These are phyloP conservation scores for Phytophthora capsici DNA, from an alignment of 352 stramenopile species.

Conservation along the genomic window DNA sequence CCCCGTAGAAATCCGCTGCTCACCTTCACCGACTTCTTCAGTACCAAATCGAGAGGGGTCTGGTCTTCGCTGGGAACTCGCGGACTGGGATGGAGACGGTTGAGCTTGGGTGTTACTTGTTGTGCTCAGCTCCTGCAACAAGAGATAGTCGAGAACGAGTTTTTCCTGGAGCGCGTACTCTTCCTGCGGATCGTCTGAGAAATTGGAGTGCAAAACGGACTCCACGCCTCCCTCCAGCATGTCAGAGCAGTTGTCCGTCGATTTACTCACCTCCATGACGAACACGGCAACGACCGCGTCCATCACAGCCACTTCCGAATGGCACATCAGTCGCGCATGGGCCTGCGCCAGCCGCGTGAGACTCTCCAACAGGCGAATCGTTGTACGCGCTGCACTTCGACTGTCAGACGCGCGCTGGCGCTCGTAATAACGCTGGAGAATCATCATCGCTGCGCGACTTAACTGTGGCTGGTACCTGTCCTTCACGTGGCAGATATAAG, in stretches of 20 bases:
- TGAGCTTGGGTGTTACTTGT: constrained; percentile 14
- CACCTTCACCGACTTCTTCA: too few relatives aligned
- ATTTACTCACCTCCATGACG: constrained; percentile 81
- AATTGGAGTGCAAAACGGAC: constrained; percentile 77
- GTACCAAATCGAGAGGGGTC: constrained; percentile 13
- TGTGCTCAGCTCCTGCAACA: constrained; percentile 62
- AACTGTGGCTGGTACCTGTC: constrained; percentile 88
- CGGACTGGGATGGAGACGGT: constrained; percentile 6
- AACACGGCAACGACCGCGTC: constrained; percentile 84
- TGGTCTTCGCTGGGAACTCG: not conserved
- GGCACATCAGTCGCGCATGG: constrained; percentile 89
- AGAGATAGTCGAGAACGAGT: constrained; percentile 74
- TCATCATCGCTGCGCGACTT: constrained; percentile 75
- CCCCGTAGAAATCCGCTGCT: not conserved
- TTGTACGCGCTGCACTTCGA: constrained; percentile 83
- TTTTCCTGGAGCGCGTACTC: constrained; percentile 79
- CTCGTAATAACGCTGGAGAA: constrained; percentile 94
- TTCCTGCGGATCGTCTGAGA: constrained; percentile 56
- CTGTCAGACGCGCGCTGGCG: constrained; percentile 69
- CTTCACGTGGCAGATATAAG: constrained; percentile 94
- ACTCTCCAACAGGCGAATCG: constrained; percentile 95
- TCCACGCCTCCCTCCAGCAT: constrained; percentile 62
- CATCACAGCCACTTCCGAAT: constrained; percentile 67
- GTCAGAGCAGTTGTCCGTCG: constrained; percentile 61
- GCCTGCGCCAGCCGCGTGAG: constrained; percentile 93